phyloP scores from a whole-genome alignment of 306 rosid species.

The Dalbergia cochinchinensis region DNA sequence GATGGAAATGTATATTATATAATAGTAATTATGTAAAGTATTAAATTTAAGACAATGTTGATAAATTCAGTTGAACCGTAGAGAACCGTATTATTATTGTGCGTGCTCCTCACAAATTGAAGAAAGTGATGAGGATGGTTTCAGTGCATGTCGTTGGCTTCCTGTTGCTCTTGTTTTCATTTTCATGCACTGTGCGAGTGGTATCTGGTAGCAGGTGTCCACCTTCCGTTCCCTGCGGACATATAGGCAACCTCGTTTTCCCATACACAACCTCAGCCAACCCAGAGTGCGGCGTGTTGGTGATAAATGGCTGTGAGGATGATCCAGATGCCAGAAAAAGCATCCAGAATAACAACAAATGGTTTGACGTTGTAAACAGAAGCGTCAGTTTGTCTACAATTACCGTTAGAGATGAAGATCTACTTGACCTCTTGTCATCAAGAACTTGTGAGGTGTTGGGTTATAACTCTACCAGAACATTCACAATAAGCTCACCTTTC shows the following conservation, averaged over 20 bases:
- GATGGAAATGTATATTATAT: too few relatives aligned
- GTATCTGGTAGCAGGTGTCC: not conserved
- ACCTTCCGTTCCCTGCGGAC: conserved; percentile 25
- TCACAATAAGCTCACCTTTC: not conserved
- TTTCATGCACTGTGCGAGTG: not conserved
- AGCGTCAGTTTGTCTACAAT: not conserved
- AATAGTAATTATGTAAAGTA: too few relatives aligned
- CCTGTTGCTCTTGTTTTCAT: not conserved
- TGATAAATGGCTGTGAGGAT: conserved; percentile 13
- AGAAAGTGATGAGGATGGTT: not conserved
- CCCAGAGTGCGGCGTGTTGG: conserved; percentile 34
- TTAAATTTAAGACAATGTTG: too few relatives aligned
- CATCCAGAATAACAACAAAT: not conserved
- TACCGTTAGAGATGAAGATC: not conserved
- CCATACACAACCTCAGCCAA: conserved; percentile 24
- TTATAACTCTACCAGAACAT: too few relatives aligned
- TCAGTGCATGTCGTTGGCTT: not conserved
- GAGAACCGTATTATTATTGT: not conserved
- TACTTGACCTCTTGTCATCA: not conserved
- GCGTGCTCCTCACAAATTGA: not conserved
- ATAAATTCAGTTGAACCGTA: too few relatives aligned
- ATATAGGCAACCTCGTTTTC: not conserved
- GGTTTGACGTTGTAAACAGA: not conserved
- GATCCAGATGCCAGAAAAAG: not conserved
- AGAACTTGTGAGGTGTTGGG: conserved; percentile 4